Percentiles rank a stretch among this genome's conserved stretches.
Conservation (phyloP, 345 rosid species). For the Gossypioides kirkii region DNA sequence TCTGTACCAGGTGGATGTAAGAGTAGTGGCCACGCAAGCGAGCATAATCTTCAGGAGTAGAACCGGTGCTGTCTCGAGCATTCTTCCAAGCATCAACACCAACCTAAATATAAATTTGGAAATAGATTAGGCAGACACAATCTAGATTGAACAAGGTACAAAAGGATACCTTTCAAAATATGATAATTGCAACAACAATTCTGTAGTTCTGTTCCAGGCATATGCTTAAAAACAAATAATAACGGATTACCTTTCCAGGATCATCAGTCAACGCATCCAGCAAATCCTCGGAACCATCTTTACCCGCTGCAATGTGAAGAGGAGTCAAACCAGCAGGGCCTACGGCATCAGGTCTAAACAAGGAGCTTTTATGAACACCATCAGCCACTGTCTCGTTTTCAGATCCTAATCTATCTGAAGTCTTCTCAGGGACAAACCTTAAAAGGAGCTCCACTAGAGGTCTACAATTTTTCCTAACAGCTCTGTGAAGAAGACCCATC, state of each 20-base stretch:
- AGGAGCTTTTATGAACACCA: conserved; percentile 26
- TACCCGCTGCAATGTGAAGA: conserved; percentile 98
- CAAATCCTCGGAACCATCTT: conserved; percentile 91
- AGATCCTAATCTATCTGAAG: conserved; percentile 21
- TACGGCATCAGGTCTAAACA: conserved; percentile 74
- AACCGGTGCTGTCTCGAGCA: conserved; percentile 81
- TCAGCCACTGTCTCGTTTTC: conserved; percentile 18
- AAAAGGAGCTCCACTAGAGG: conserved; percentile 75
- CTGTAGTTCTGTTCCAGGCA: background rate
- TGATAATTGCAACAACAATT: conserved; percentile 4
- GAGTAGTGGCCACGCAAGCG: conserved; percentile 95
- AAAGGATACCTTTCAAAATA: background rate
- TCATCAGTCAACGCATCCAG: conserved; percentile 80
- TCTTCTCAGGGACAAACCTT: conserved; percentile 52
- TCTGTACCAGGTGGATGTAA: conserved; percentile 85
- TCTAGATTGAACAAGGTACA: background rate
- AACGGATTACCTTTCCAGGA: conserved; percentile 67
- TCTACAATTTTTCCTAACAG: conserved; percentile 83
- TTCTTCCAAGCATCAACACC: conserved; percentile 89
- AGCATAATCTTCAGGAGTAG: conserved; percentile 94
- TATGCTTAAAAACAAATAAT: conserved; percentile 1
- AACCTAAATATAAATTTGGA: conserved; percentile 38
- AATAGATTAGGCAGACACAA: background rate
- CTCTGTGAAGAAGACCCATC: conserved; percentile 88
- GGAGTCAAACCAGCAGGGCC: conserved; percentile 99